These are phyloP conservation scores for Colletotrichum lini DNA, from an alignment of 2,329 filamentous ascomycete species.

Conservation along the genomic window DNA sequence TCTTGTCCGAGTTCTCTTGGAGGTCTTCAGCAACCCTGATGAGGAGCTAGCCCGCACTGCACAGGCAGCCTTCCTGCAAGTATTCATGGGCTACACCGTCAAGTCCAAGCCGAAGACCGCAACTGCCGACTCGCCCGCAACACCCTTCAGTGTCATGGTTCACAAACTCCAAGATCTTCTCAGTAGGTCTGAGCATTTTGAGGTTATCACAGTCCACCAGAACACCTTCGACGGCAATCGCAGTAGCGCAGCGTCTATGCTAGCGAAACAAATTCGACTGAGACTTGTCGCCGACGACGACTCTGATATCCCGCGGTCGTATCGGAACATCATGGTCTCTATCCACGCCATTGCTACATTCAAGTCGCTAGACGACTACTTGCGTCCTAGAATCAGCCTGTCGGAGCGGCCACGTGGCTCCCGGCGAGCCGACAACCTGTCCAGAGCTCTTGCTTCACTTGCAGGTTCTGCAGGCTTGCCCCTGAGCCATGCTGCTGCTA, in stretches of 20 bases:
- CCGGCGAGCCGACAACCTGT: slow-evolving; percentile 74
- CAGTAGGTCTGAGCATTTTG: slow-evolving; percentile 97
- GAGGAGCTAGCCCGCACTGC: slow-evolving; percentile 75
- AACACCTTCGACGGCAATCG: slow-evolving; percentile 92
- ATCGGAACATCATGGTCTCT: slow-evolving; percentile 96
- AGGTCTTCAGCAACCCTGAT: slow-evolving; percentile 83
- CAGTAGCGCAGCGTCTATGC: slow-evolving; percentile 93
- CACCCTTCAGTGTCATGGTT: slow-evolving; percentile 90
- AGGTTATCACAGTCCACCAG: slow-evolving; percentile 95
- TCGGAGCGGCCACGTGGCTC: slow-evolving; percentile 79
- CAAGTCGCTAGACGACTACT: slow-evolving; percentile 95
- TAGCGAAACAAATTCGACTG: slow-evolving; percentile 94
- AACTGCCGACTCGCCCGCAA: slow-evolving; percentile 78
- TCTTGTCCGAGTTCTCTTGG: slow-evolving; percentile 86
- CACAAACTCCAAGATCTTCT: slow-evolving; percentile 96
- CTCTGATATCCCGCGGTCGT: slow-evolving; percentile 88
- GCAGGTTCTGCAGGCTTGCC: slow-evolving; percentile 79
- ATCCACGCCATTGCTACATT: slow-evolving; percentile 99
- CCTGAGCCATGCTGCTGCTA: slow-evolving; percentile 61
- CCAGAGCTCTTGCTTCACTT: slow-evolving; percentile 81
- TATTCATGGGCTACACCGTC: slow-evolving; percentile 87
- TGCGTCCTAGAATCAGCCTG: slow-evolving; percentile 88
- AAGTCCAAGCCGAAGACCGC: slow-evolving; percentile 76
- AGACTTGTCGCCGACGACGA: slow-evolving; percentile 91
- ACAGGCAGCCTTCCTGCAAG: slow-evolving; percentile 87